Conservation (phyloP, 2,329 filamentous ascomycete genomes). For the Domatiomyces catenatus region DNA sequence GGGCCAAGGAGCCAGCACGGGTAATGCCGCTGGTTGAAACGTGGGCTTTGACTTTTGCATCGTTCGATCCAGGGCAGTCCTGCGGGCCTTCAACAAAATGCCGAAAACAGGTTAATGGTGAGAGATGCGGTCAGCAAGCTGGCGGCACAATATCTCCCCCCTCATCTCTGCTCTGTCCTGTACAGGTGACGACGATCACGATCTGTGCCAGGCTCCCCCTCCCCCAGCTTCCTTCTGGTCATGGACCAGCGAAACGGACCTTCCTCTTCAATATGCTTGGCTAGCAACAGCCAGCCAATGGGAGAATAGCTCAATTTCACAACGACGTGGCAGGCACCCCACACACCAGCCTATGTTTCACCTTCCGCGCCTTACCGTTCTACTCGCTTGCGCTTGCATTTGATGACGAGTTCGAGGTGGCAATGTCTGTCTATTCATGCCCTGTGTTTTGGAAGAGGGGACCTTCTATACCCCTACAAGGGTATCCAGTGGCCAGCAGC, state of each 20-base stretch:
- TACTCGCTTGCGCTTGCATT: neutral
- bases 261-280: neutral
- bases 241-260: neutral
- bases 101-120: neutral
- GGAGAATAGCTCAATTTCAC: neutral
- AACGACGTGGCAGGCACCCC: neutral
- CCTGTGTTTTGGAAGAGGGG: neutral
- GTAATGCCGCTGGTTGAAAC: neutral
- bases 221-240: neutral
- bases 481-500: neutral
- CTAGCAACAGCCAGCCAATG: neutral
- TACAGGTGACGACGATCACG: neutral
- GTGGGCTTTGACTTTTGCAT: neutral
- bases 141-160: neutral
- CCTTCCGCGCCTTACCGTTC: neutral
- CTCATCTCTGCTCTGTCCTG: neutral
- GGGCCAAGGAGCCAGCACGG: neutral
- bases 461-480: neutral
- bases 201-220: neutral
- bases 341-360: neutral
- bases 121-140: neutral
- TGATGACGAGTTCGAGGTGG: neutral
- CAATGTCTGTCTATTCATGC: neutral
- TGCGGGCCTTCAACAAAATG: neutral
- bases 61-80: neutral